Base-by-base conservation (phyloP, 2,329 filamentous ascomycete species). In the Myriosclerotinia scirpicola region DNA sequence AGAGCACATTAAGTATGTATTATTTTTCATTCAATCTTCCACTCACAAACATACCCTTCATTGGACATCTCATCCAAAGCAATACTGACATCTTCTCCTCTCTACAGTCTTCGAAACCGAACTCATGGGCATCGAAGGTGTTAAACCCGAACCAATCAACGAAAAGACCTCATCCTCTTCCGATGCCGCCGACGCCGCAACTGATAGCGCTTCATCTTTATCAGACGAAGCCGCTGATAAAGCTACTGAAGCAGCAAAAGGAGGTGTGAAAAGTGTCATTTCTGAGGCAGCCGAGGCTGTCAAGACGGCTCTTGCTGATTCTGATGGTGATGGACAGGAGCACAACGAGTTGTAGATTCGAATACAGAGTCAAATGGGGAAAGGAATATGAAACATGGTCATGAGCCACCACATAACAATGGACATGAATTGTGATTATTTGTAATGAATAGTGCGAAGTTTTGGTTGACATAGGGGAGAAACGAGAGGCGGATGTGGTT, bases 101-200 rank as follows among this genome's bases (percentile, higher is more conserved):
- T 17, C 7, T 22, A 20, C 73, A 90, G 87, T 98, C 64, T 97
- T 98, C 76, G 92, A 96, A 82, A 97, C 93, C 55, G 92, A 97
- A 80, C 82, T 98, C 71, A 82, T 97, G 74, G 89, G 85, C 66
- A 97, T 98, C 75, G 82, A 88, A 20, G 93, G 93, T 40, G 90
- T 94, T 46, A 56, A 22, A 26, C 65, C 65, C 6, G 65, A 67
- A 22, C 36, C 20, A 7, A 64, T 67, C n/a, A 54, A 64, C 44
- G 65, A 64, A 20, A 56, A 55, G 14, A 54, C 36, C n/a, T 26
- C 44, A 9, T 20, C 42, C 26, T 30, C 59, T 20, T 36, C 74
- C 46, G 67, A 71, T 42, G 69, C 71, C 59, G 70, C 74, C 46
- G 67, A 71, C 38, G 69, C 71, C 59, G 70, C 69, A 61, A 64